These are phyloP conservation scores for Falciphora oryzae DNA, from an alignment of 2,329 filamentous ascomycete genomes.

Conservation along the genomic window DNA sequence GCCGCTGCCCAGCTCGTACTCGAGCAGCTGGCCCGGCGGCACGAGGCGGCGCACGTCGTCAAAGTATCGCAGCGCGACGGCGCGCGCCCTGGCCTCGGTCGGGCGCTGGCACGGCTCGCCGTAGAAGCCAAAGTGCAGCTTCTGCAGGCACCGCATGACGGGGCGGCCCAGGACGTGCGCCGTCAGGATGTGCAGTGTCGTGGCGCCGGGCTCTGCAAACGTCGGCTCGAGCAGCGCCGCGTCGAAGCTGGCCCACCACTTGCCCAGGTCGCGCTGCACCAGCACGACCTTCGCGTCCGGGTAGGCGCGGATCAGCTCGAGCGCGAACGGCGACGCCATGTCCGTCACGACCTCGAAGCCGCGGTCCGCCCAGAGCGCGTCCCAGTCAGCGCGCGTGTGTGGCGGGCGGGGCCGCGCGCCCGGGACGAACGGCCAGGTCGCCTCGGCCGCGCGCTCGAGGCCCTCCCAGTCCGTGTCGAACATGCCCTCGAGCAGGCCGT, in stretches of 20 bases:
- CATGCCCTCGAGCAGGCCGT: background rate
- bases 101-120: background rate
- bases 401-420: too few relatives aligned
- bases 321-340: conserved; percentile 24
- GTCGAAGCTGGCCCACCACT: conserved; percentile 31
- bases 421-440: background rate
- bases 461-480: background rate
- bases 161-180: background rate
- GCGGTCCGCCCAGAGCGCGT: background rate
- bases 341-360: conserved; percentile 6
- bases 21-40: conserved; percentile 27
- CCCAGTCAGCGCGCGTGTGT: conserved; percentile 4
- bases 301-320: conserved; percentile 40
- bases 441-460: conserved; percentile 4
- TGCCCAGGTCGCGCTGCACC: conserved; percentile 32
- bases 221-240: conserved; percentile 22
- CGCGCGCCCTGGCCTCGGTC: background rate
- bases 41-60: conserved; percentile 26
- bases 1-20: conserved; percentile 32
- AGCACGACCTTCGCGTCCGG: conserved; percentile 44
- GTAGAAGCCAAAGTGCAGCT: conserved; percentile 1
- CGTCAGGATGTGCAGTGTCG: background rate
- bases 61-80: conserved; percentile 11
- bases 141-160: conserved; percentile 5
- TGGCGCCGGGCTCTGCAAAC: background rate